These are phyloP conservation scores for Thielaviopsis ethacetica DNA, from an alignment of 2,329 filamentous ascomycete genomes.

Conservation along the genomic window DNA sequence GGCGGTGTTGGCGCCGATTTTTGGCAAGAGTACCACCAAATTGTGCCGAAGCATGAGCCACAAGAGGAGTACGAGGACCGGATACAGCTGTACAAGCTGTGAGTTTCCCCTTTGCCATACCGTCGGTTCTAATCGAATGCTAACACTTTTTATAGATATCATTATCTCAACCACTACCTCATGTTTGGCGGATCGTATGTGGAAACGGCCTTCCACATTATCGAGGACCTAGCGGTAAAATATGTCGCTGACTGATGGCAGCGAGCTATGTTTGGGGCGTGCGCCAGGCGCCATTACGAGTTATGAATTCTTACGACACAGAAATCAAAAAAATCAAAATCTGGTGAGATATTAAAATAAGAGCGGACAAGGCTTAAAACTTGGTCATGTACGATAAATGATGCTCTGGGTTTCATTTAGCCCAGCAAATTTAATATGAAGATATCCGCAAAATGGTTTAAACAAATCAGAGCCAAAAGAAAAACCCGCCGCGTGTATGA, in stretches of 20 bases:
- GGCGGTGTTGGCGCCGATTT: conserved; percentile 64
- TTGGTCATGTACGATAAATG: neutral
- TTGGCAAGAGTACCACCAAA: conserved; percentile 57
- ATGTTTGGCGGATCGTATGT: conserved; percentile 72
- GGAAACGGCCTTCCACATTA: conserved; percentile 60
- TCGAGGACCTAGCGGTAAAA: conserved; percentile 56
- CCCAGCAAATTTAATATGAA: neutral
- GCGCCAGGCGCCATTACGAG: neutral
- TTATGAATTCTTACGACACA: conserved; percentile 5
- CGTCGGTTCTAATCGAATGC: conserved; percentile 12
- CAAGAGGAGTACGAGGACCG: conserved; percentile 73
- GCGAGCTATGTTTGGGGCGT: neutral
- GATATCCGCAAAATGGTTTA: neutral
- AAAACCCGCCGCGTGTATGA: neutral
- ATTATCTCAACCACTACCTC: conserved; percentile 77
- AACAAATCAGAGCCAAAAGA: too few species aligned
- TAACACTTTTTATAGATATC: conserved; percentile 40
- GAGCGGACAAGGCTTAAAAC: neutral
- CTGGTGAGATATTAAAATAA: neutral
- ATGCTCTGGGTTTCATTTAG: neutral
- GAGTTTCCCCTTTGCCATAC: conserved; percentile 24
- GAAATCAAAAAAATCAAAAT: conserved; percentile 1
- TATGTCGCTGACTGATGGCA: conserved; percentile 33
- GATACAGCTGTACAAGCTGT: conserved; percentile 67
- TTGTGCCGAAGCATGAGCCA: conserved; percentile 68